phyloP scores from a whole-genome alignment of 148 eudicot species.

The Heliosperma pusillum region DNA sequence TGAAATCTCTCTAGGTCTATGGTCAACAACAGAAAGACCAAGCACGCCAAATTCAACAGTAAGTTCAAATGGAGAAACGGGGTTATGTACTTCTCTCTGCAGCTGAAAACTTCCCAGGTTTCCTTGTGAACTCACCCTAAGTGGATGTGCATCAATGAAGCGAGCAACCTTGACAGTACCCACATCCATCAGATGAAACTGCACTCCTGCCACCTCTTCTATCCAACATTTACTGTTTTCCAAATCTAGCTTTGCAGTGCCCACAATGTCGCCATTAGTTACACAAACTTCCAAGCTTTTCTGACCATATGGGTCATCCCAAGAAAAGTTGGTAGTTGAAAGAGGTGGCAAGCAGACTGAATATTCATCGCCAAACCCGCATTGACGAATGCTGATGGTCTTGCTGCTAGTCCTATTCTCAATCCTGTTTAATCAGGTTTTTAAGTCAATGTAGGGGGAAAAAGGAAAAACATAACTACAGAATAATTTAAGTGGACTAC shows the following conservation, averaged over 20 bases:
- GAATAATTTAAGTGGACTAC: neutral
- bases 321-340: conserved; percentile 70
- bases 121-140: conserved; percentile 35
- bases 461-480: neutral
- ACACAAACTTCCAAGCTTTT: conserved; percentile 55
- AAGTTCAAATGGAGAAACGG: conserved; percentile 65
- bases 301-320: conserved; percentile 90
- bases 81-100: conserved; percentile 46
- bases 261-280: conserved; percentile 28
- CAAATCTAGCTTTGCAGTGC: conserved; percentile 47
- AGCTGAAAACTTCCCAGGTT: conserved; percentile 43
- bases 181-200: conserved; percentile 50
- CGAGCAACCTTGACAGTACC: conserved; percentile 69
- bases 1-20: conserved; percentile 80
- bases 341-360: conserved; percentile 65
- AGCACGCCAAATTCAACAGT: conserved; percentile 83
- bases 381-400: conserved; percentile 66
- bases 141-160: conserved; percentile 45
- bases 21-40: conserved; percentile 82
- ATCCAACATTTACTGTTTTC: conserved; percentile 44
- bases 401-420: conserved; percentile 74
- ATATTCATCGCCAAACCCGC: conserved; percentile 73
- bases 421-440: conserved; percentile 38
- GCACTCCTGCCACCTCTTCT: conserved; percentile 44
- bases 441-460: neutral